These are phyloP conservation scores for Bigelowiella natans DNA, from an alignment of 78 protist genomes.

Conservation along the genomic window DNA sequence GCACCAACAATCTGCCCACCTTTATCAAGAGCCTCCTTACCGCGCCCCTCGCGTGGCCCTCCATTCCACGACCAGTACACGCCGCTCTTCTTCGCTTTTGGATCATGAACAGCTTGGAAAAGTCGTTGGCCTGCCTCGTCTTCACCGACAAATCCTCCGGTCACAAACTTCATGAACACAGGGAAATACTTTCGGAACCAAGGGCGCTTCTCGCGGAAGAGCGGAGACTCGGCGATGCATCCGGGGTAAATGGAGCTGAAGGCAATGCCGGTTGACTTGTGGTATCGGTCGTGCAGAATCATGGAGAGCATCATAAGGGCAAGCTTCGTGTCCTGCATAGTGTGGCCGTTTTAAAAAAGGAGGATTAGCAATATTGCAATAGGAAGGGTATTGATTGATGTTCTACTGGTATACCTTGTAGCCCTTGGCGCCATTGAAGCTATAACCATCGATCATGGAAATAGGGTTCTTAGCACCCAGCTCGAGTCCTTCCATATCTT, in stretches of 20 bases:
- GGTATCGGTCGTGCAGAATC: slow-evolving; percentile 8
- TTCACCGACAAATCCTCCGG: slow-evolving; percentile 29
- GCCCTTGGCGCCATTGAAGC: slow-evolving; percentile 30
- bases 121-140: slow-evolving; percentile 29
- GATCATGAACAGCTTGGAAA: slow-evolving; percentile 24
- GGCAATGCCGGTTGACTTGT: not conserved
- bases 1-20: not conserved
- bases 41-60: slow-evolving; percentile 31
- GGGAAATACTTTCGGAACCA: slow-evolving; percentile 34
- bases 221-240: slow-evolving; percentile 27
- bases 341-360: not conserved
- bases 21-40: not conserved
- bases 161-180: slow-evolving; percentile 35
- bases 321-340: slow-evolving; percentile 10
- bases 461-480: slow-evolving; percentile 22
- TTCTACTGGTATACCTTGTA: slow-evolving; percentile 10
- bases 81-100: slow-evolving; percentile 24
- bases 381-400: not conserved
- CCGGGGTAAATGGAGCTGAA: slow-evolving; percentile 31
- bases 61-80: slow-evolving; percentile 36
- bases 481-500: slow-evolving; percentile 25
- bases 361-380: not conserved
- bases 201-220: slow-evolving; percentile 28
- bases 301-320: slow-evolving; percentile 13
- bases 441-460: slow-evolving; percentile 24